These are phyloP conservation scores for Tritrichomonas musculus DNA, from an alignment of 208 protist genomes.

Conservation along the genomic window DNA sequence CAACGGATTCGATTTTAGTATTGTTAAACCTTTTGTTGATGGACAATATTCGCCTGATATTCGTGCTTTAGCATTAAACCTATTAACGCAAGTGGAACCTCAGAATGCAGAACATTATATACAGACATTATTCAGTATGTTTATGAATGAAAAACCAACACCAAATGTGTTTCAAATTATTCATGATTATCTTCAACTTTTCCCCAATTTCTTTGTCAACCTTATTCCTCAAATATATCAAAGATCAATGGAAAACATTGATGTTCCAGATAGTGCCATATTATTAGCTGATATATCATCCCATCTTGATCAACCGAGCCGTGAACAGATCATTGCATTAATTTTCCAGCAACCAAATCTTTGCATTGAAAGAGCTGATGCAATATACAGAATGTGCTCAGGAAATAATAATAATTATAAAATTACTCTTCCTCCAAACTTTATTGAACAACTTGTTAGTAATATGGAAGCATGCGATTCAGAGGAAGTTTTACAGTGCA, in stretches of 20 bases:
- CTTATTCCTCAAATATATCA: not conserved
- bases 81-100: not conserved
- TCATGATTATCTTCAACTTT: not conserved
- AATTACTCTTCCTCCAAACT: not conserved
- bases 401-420: too few relatives aligned
- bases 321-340: not conserved
- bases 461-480: not conserved
- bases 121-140: not conserved
- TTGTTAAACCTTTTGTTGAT: not conserved
- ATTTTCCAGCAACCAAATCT: not conserved
- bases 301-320: not conserved
- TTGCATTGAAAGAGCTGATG: not conserved
- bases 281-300: not conserved
- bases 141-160: not conserved
- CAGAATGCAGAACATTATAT: not conserved
- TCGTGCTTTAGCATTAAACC: not conserved
- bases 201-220: not conserved
- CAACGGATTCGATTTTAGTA: not conserved
- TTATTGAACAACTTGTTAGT: not conserved
- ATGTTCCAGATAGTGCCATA: not conserved
- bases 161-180: not conserved
- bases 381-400: not conserved
- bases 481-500: not conserved
- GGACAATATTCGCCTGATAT: not conserved
- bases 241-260: not conserved